These are phyloP conservation scores for Penicillium canescens DNA, from an alignment of 495 filamentous ascomycete genomes.

Conservation along the genomic window DNA sequence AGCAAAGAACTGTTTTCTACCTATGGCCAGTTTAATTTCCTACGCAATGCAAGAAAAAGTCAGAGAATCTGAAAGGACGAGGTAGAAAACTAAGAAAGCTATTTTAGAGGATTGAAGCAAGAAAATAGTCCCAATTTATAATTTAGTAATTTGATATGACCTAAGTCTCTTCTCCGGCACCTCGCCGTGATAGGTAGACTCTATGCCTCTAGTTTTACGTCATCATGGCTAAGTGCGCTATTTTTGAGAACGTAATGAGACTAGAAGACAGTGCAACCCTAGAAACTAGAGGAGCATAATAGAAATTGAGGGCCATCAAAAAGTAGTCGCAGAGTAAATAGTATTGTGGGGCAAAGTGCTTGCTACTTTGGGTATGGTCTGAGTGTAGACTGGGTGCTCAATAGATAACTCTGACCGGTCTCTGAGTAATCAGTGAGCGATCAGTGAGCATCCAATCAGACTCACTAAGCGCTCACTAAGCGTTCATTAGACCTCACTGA, in stretches of 20 bases:
- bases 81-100: conserved; percentile 69
- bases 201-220: not conserved
- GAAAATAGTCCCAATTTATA: conserved; percentile 12
- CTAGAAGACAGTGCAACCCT: no score
- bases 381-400: no score
- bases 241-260: not conserved
- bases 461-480: no score
- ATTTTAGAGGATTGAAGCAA: not conserved
- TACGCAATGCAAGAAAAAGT: conserved; percentile 49
- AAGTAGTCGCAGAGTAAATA: no score
- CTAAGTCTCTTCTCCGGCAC: not conserved
- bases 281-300: no score
- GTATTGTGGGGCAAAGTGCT: no score
- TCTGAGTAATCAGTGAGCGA: no score
- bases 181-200: not conserved
- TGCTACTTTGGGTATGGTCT: no score
- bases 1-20: conserved; percentile 14
- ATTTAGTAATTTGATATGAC: not conserved
- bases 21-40: conserved; percentile 3
- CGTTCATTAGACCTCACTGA: no score
- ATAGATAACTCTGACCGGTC: no score
- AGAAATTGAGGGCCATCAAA: no score
- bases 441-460: no score
- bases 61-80: not conserved
- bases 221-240: not conserved